Percentiles rank a stretch among this genome's conserved stretches.
Evolutionary conservation across 225 moss, liverwort and hornwort species (phyloP).

Genomic region (Sphagnum tenellum): DNA sequence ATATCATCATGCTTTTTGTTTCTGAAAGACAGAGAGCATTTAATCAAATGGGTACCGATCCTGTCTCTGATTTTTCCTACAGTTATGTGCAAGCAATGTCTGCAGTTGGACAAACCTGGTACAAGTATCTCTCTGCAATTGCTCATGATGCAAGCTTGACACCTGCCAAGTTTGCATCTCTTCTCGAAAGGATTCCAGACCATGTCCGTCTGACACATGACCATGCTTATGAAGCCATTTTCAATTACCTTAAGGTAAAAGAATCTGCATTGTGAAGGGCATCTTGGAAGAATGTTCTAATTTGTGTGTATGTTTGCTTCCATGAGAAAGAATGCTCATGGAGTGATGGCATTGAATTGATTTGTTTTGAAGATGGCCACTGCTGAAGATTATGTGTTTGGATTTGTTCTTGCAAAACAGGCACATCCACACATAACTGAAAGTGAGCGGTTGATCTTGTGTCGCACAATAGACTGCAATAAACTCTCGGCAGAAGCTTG

Average conservation of each 20-base stretch:
- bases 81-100: slow-evolving; percentile 34
- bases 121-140: slow-evolving; percentile 64
- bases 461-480: slow-evolving; percentile 71
- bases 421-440: slow-evolving; percentile 49
- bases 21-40: slow-evolving; percentile 40
- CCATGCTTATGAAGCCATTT: slow-evolving; percentile 62
- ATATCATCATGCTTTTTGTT: slow-evolving; percentile 44
- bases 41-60: slow-evolving; percentile 24
- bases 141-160: slow-evolving; percentile 36
- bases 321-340: too few relatives aligned
- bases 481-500: slow-evolving; percentile 75
- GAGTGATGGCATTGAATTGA: too few relatives aligned
- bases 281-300: too few relatives aligned
- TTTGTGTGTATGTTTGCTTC: too few relatives aligned
- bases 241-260: slow-evolving; percentile 66
- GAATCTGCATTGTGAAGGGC: too few relatives aligned
- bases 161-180: slow-evolving; percentile 49
- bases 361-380: too few relatives aligned
- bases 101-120: slow-evolving; percentile 76
- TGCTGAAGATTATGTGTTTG: too few relatives aligned
- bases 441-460: slow-evolving; percentile 52
- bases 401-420: slow-evolving; percentile 16
- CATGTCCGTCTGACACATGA: slow-evolving; percentile 78
- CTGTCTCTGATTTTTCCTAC: slow-evolving; percentile 20
- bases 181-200: slow-evolving; percentile 56